phyloP scores from a whole-genome alignment of 2,329 filamentous ascomycete genomes.

The Epicoccum sorghinum region DNA sequence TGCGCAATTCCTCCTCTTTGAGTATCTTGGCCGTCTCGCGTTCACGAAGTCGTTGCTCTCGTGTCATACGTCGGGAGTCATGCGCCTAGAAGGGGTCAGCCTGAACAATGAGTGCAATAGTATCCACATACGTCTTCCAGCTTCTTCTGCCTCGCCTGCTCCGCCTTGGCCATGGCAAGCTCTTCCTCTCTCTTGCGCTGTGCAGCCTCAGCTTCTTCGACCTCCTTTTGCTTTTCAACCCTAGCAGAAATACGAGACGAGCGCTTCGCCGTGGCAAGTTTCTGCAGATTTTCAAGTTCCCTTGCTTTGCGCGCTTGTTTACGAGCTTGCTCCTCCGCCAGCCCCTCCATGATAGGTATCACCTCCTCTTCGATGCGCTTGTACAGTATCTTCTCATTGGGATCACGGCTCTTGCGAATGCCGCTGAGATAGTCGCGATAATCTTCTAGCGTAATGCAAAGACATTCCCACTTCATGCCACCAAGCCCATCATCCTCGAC shows the following conservation, averaged over 20 bases:
- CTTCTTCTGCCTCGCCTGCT: conserved; percentile 66
- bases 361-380: conserved; percentile 77
- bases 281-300: conserved; percentile 80
- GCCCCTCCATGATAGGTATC: conserved; percentile 81
- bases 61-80: conserved; percentile 78
- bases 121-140: conserved; percentile 62
- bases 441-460: conserved; percentile 81
- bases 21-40: conserved; percentile 82
- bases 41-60: conserved; percentile 85
- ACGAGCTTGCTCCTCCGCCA: conserved; percentile 69
- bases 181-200: conserved; percentile 70
- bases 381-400: conserved; percentile 81
- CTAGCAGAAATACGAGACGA: conserved; percentile 88
- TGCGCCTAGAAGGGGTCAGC: conserved; percentile 63
- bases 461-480: conserved; percentile 85
- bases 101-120: not conserved
- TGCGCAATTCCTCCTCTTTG: conserved; percentile 82
- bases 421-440: conserved; percentile 73
- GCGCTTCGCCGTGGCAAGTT: conserved; percentile 90
- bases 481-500: conserved; percentile 68
- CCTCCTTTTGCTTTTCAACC: conserved; percentile 75
- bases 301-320: conserved; percentile 78
- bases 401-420: conserved; percentile 77
- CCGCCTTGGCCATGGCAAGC: conserved; percentile 65
- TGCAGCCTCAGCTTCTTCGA: conserved; percentile 73